These are phyloP conservation scores for Zasmidium cellare DNA, from an alignment of 2,329 filamentous ascomycete genomes.

Conservation along the genomic window DNA sequence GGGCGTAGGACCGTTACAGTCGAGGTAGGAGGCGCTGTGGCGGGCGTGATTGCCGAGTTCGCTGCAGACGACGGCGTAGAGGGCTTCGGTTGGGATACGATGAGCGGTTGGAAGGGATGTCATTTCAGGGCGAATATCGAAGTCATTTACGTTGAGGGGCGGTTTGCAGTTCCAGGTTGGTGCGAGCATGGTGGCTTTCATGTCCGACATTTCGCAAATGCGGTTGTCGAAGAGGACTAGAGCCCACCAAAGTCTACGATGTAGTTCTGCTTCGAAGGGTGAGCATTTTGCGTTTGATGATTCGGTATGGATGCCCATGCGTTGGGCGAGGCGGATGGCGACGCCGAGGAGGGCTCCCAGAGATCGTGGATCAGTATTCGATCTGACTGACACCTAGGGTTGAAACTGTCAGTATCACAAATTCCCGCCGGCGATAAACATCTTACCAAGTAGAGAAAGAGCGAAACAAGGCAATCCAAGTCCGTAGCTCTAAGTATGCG, in stretches of 20 bases:
- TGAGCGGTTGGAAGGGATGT: conserved; percentile 33
- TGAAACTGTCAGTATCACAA: not conserved
- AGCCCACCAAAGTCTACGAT: conserved; percentile 39
- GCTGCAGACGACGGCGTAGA: conserved; percentile 47
- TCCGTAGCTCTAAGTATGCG: conserved; percentile 44
- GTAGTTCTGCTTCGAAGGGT: conserved; percentile 22
- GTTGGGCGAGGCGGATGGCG: conserved; percentile 20
- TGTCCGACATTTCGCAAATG: conserved; percentile 65
- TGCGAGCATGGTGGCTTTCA: conserved; percentile 36
- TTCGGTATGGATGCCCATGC: conserved; percentile 19
- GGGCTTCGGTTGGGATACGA: conserved; percentile 39
- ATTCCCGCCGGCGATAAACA: too few relatives aligned
- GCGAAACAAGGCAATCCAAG: conserved; percentile 50
- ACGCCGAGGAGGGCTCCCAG: conserved; percentile 14
- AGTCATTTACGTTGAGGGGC: conserved; percentile 47
- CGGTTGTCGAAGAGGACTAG: conserved; percentile 68
- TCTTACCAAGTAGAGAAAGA: conserved; percentile 55
- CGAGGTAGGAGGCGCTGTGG: conserved; percentile 43
- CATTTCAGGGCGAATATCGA: conserved; percentile 39
- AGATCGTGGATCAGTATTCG: conserved; percentile 6
- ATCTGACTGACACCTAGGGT: conserved; percentile 10
- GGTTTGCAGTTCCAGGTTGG: conserved; percentile 47
- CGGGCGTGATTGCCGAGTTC: conserved; percentile 45
- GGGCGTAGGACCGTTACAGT: conserved; percentile 46
- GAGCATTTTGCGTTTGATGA: conserved; percentile 3